Evolutionary conservation across 2,329 filamentous ascomycete species (phyloP).

Genomic region (Trichoderma afroharzianum): DNA sequence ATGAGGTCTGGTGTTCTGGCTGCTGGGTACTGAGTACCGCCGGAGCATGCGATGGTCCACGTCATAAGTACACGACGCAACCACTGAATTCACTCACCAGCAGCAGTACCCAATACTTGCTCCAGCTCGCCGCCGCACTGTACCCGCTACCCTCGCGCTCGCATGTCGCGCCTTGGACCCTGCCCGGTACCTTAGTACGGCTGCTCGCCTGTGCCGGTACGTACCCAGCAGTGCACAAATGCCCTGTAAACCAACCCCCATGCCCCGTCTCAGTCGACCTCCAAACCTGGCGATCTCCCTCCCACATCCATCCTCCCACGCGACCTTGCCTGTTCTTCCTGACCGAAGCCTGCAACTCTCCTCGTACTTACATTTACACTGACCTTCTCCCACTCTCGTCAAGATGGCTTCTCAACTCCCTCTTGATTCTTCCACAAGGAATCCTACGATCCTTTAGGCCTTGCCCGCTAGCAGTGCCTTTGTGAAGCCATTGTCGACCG

Average conservation of each 20-base stretch:
- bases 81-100: neutral
- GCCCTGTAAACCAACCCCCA: neutral
- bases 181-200: neutral
- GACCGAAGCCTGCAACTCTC: slow-evolving; percentile 13
- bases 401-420: slow-evolving; percentile 25
- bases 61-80: fast-evolving
- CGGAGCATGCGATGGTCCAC: neutral
- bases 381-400: slow-evolving; percentile 16
- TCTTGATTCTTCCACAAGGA: slow-evolving; percentile 21
- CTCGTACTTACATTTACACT: slow-evolving; percentile 5
- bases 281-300: slow-evolving; percentile 10
- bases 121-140: neutral
- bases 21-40: neutral
- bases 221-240: neutral
- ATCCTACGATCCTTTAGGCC: slow-evolving; percentile 21
- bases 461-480: slow-evolving; percentile 14
- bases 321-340: slow-evolving; percentile 18
- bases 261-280: neutral
- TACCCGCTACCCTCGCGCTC: neutral
- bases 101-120: neutral
- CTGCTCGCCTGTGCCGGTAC: neutral
- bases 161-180: neutral
- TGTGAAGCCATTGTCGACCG: neutral
- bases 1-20: neutral
- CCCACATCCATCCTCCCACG: slow-evolving; percentile 19